Conservation (phyloP, 805 yeast species). For the Metschnikowia kofuensis region DNA sequence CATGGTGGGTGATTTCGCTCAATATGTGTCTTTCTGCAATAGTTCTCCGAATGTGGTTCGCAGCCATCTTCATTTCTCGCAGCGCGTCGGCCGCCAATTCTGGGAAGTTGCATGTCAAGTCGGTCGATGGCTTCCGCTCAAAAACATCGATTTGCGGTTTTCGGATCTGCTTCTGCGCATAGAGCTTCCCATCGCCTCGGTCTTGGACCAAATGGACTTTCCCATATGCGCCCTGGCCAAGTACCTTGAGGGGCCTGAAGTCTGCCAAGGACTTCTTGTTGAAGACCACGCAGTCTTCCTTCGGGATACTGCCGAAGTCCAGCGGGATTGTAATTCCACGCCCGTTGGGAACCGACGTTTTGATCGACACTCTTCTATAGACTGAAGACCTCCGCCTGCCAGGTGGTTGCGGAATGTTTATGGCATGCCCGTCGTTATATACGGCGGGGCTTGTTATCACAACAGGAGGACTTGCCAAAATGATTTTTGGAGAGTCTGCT, state of each 20-base stretch:
- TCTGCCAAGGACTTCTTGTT: conserved; percentile 31
- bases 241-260: conserved; percentile 41
- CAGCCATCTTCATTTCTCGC: conserved; percentile 9
- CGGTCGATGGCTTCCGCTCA: conserved; percentile 24
- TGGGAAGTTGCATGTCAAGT: conserved; percentile 9
- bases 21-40: conserved; percentile 19
- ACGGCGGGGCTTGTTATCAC: background rate
- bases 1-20: conserved; percentile 39
- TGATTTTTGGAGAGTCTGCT: background rate
- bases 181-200: conserved; percentile 34
- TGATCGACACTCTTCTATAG: conserved; percentile 18
- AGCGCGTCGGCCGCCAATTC: conserved; percentile 19
- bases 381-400: conserved; percentile 17
- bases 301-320: conserved; percentile 12
- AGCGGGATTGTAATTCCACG: conserved; percentile 16
- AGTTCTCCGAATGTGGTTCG: conserved; percentile 17
- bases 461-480: background rate
- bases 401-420: conserved; percentile 1
- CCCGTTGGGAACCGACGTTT: conserved; percentile 12
- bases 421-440: background rate
- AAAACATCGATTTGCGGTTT: conserved; percentile 23
- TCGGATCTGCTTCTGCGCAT: conserved; percentile 44
- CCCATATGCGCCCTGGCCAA: conserved; percentile 45
- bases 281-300: background rate
- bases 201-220: conserved; percentile 42